phyloP scores from a whole-genome alignment of 2,329 filamentous ascomycete genomes.

The Trichoderma hamatum region DNA sequence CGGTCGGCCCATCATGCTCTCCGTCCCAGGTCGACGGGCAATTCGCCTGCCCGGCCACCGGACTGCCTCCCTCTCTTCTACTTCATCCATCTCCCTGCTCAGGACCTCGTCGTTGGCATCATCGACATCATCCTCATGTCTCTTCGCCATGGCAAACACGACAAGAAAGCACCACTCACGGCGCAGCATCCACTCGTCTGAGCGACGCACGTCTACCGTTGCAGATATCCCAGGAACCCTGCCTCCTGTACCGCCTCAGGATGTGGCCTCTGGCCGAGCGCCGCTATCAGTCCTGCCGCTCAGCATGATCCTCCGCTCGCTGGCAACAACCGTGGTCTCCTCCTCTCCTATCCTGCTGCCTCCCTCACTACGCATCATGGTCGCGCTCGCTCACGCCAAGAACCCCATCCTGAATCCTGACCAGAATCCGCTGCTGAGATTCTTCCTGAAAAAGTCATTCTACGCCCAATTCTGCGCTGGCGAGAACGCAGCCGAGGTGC shows the following conservation, averaged over 20 bases:
- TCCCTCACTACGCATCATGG: slow-evolving; percentile 70
- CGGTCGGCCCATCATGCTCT: slow-evolving; percentile 32
- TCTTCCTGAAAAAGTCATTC: slow-evolving; percentile 77
- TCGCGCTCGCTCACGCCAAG: slow-evolving; percentile 68
- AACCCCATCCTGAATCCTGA: slow-evolving; percentile 72
- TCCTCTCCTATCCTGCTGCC: slow-evolving; percentile 70
- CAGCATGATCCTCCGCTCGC: slow-evolving; percentile 67
- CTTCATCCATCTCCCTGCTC: slow-evolving; percentile 15
- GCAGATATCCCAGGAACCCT: slow-evolving; percentile 40
- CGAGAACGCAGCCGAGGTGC: slow-evolving; percentile 70
- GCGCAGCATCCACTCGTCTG: slow-evolving; percentile 44
- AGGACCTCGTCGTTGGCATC: slow-evolving; percentile 21
- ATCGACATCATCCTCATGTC: slow-evolving; percentile 28
- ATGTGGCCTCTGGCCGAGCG: slow-evolving; percentile 36
- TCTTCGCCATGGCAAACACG: slow-evolving; percentile 12
- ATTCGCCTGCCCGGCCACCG: slow-evolving; percentile 30
- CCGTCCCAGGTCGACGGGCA: slow-evolving; percentile 32
- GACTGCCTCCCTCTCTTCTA: slow-evolving; percentile 16
- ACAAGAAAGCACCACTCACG: slow-evolving; percentile 23
- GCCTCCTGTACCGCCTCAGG: slow-evolving; percentile 34
- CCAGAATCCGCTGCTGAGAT: slow-evolving; percentile 70
- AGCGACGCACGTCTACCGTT: slow-evolving; percentile 42
- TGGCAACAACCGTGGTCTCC: slow-evolving; percentile 70
- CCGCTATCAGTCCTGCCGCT: slow-evolving; percentile 69
- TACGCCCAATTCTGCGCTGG: slow-evolving; percentile 93